Base-by-base conservation (phyloP, 768 basidiomycete species). In the Lanmaoa pseudosensibilis region DNA sequence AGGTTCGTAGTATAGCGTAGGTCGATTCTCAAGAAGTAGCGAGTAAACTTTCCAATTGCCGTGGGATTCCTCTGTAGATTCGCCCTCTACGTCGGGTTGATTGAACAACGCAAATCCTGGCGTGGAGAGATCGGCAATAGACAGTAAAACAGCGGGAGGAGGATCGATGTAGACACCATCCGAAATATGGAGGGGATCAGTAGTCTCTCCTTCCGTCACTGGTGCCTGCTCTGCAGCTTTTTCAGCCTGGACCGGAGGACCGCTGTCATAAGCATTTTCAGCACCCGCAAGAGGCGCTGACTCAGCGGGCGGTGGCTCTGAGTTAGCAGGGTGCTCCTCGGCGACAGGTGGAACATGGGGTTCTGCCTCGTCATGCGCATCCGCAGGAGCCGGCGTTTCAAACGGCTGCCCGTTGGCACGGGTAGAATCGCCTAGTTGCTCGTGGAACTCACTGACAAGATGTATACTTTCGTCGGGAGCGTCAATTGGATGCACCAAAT, bases 1-100 rank as follows among this genome's bases (percentile, higher is more conserved):
- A 30, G 89, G 84, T 67, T 91, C 89, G 62, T 91, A 92, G 69
- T 89, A 92, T 8, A 92, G 75, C 5, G 83, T 87, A 3, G 89
- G 88, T 18, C 74, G 78, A 55, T 83, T 75, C 45, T 83, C 79
- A 55, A 92, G 77, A 46, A 92, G 73, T 7, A 89, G 66, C n/a
- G 71, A 66, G 33, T 58, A 71, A 41, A 32, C 44, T 59, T 47
- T 64, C 40, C 67, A 65, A 40, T 56, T 38, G 46, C 30, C 44
- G 7, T 66, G 62, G 16, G 52, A n/a, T 36, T 54, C 59, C 15
- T 57, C 57, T 13, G 41, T 23, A 21, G 70, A 55, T 32, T 71
- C 67, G 40, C n/a, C 55, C 21, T 64, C 69, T 55, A 60, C 70
- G 38, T 62, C 55, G 8, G 81, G 79, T 46, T 78, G 77, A 65